Evolutionary conservation across 2,329 filamentous ascomycete species (phyloP), one percentile per base, ranked within the genome.

Genomic region (Nigrospora sphaerica): DNA sequence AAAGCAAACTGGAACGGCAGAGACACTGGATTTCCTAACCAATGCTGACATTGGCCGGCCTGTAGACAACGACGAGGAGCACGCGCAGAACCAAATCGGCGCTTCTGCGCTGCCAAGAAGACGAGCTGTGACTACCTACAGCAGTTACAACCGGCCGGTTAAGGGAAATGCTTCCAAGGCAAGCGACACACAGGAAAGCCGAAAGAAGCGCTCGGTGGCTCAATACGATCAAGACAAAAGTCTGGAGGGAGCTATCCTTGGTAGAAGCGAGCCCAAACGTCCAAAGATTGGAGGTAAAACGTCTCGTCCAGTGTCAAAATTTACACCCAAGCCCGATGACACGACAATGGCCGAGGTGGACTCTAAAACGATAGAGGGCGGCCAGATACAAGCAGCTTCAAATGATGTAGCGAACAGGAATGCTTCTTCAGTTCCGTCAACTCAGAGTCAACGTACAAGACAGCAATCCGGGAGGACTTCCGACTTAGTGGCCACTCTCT

Each of bases 111-210:
- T 35, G 14, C 38, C 11, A 4, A 3, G 17, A 18, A 33, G 19
- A 44, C 3, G 14, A 14, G 13, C 16, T 6, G 37, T 28, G 12
- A 35, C 18, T 17, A 41, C n/a, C 12, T 52, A 56, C 43, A 62
- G 56, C 40, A 53, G 52, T 18, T 63, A 60, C 39, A 62, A 63
- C 43, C 54, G 59, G 12, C 58, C 55, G 10, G 59, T 62, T 11
- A 47, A 49, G n/a, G 57, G 59, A 12, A 46, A 48, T 17, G 32
- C 47, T 33, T 19, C 28, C 6, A 46, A 13, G 45, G 17, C 14
- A 4, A 43, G 33, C 19, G 32, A 37, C 12, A 44, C 37, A 28
- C 39, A 48, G 12, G 19, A 33, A 11, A 41, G 43, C 35, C 35
- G 14, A 14, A 16, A 12, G 38, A 39, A 18, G 17, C 33, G n/a